A percentile compares a stretch with the other conserved stretches of the same genome.
These are phyloP conservation scores for Metschnikowia borealis DNA, from an alignment of 805 yeast genomes.

Conservation along the genomic window DNA sequence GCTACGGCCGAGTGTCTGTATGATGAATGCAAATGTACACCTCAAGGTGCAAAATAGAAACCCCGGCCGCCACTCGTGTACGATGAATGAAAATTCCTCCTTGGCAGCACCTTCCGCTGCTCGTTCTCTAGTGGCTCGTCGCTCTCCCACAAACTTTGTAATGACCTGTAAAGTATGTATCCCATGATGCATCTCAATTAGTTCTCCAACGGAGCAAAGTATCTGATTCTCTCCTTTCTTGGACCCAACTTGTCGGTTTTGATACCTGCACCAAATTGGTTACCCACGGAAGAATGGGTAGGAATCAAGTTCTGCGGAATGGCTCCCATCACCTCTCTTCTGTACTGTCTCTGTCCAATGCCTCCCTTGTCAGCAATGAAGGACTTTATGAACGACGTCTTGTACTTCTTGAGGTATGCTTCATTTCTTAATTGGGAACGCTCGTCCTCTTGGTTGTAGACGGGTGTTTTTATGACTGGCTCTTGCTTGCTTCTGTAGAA, in stretches of 20 bases:
- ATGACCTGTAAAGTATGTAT: neutral
- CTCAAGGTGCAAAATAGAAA: slow-evolving; percentile 1
- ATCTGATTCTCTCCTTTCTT: slow-evolving; percentile 39
- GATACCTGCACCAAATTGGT: slow-evolving; percentile 43
- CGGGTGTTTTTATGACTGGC: slow-evolving; percentile 36
- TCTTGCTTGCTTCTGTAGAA: slow-evolving; percentile 20
- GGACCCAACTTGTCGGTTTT: slow-evolving; percentile 42
- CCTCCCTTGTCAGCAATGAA: slow-evolving; percentile 44
- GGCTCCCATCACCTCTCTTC: slow-evolving; percentile 30
- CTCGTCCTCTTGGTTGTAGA: slow-evolving; percentile 31
- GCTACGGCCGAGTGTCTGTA: slow-evolving; percentile 7
- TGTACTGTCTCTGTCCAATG: slow-evolving; percentile 40
- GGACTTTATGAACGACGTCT: slow-evolving; percentile 39
- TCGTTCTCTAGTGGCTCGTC: neutral
- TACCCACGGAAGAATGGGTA: slow-evolving; percentile 38
- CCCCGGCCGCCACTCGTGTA: neutral
- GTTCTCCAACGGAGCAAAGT: slow-evolving; percentile 36
- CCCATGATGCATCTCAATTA: neutral
- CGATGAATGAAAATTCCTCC: neutral
- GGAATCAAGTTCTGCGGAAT: slow-evolving; percentile 34
- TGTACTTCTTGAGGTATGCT: slow-evolving; percentile 35
- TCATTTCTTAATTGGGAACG: slow-evolving; percentile 35
- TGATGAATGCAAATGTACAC: slow-evolving; percentile 17
- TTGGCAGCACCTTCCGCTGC: neutral
- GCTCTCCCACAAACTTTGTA: neutral